Percentiles rank a stretch among this genome's conserved stretches.
Evolutionary conservation across 306 rosid species (phyloP).

Genomic region (Casuarina equisetifolia): DNA sequence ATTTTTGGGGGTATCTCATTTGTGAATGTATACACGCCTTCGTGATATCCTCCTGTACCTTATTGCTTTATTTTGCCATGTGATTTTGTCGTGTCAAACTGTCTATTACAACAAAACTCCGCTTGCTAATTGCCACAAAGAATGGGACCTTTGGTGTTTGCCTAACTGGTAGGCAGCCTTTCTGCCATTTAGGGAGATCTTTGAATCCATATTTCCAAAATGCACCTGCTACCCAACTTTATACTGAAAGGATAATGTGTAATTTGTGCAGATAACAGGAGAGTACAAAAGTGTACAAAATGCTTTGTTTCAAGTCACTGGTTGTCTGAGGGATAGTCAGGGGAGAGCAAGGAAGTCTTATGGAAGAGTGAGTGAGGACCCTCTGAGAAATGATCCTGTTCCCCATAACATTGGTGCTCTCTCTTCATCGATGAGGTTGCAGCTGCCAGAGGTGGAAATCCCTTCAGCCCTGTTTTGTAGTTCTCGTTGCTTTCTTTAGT

Average conservation of each 20-base stretch:
- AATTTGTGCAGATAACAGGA: slow-evolving; percentile 58
- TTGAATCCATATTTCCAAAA: slow-evolving; percentile 15
- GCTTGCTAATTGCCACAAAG: neutral
- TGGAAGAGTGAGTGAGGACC: slow-evolving; percentile 21
- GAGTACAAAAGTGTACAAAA: slow-evolving; percentile 42
- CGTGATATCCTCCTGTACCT: slow-evolving; percentile 14
- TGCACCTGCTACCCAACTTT: slow-evolving; percentile 24
- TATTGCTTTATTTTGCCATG: slow-evolving; percentile 1
- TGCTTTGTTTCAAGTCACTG: slow-evolving; percentile 52
- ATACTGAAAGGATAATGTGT: slow-evolving; percentile 18
- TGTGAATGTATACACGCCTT: neutral
- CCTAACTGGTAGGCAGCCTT: slow-evolving; percentile 14
- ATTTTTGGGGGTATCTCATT: slow-evolving; percentile 9
- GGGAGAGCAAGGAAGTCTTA: slow-evolving; percentile 27
- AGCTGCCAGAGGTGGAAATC: slow-evolving; percentile 40
- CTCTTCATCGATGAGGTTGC: slow-evolving; percentile 30
- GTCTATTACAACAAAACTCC: slow-evolving; percentile 1
- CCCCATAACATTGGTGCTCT: slow-evolving; percentile 24
- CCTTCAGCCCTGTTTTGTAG: neutral
- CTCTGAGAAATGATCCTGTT: slow-evolving; percentile 29
- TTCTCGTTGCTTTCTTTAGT: slow-evolving; percentile 12
- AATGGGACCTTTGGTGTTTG: neutral
- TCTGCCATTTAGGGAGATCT: slow-evolving; percentile 11
- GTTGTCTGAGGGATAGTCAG: slow-evolving; percentile 43
- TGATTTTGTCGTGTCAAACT: neutral